Percentiles rank a stretch among this genome's conserved stretches.
These are phyloP conservation scores for Gloeopeniophorella convolvens DNA, from an alignment of 768 basidiomycete species.

Conservation along the genomic window DNA sequence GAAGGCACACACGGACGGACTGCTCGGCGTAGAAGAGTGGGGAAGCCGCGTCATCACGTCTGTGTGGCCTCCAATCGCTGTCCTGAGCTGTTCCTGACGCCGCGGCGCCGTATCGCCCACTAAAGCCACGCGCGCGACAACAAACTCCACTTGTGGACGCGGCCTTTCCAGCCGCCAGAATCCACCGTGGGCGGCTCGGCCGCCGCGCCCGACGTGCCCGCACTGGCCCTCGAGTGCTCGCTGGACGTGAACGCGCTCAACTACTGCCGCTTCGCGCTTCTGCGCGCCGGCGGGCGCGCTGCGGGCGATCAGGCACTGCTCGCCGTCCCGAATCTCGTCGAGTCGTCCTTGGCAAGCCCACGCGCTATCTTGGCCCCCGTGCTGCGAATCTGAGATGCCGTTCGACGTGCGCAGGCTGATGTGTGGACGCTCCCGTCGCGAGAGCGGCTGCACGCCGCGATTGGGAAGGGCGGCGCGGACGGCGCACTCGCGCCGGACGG, in stretches of 20 bases:
- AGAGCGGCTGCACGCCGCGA: conserved; percentile 73
- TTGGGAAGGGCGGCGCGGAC: conserved; percentile 50
- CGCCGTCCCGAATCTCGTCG: conserved; percentile 82
- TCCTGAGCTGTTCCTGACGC: too few relatives aligned
- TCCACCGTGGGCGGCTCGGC: conserved; percentile 51
- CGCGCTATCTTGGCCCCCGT: not conserved
- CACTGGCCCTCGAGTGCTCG: conserved; percentile 53
- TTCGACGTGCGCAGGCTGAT: conserved; percentile 54
- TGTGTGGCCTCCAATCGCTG: conserved; percentile 29
- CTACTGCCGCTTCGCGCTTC: conserved; percentile 83
- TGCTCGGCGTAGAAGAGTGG: conserved; percentile 80
- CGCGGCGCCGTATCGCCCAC: too few relatives aligned
- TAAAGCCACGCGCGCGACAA: conserved; percentile 83
- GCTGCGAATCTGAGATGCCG: not conserved
- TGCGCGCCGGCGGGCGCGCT: conserved; percentile 28
- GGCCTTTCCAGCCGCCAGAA: conserved; percentile 38
- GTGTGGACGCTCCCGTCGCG: conserved; percentile 72
- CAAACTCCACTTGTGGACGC: conserved; percentile 70
- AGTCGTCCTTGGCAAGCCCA: conserved; percentile 67
- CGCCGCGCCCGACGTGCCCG: conserved; percentile 39
- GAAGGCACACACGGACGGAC: conserved; percentile 70
- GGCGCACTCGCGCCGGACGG: conserved; percentile 34
- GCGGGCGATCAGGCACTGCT: conserved; percentile 40
- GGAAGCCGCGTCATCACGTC: conserved; percentile 67
- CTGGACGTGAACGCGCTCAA: conserved; percentile 92